Conservation (phyloP, 192 early-diverging fungal species). For the Piromyces finnis region DNA sequence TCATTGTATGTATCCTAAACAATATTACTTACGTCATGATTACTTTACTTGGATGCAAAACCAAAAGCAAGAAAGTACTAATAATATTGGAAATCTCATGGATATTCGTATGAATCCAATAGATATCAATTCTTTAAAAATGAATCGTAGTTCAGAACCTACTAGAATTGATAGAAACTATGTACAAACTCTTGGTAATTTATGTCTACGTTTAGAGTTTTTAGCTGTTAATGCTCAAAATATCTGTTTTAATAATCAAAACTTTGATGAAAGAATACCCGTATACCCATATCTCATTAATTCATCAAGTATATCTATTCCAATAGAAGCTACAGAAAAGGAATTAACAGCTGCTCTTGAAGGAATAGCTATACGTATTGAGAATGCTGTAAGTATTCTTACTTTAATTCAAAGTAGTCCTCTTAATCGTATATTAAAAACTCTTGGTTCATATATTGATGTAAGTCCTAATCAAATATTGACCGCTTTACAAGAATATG, state of each 20-base stretch:
- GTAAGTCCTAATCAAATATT: slow-evolving; percentile 39
- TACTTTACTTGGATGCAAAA: slow-evolving; percentile 12
- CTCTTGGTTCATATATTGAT: slow-evolving; percentile 33
- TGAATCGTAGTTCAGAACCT: background rate
- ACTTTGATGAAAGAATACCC: slow-evolving; percentile 1
- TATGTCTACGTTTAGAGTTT: slow-evolving; percentile 40
- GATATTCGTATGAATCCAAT: background rate
- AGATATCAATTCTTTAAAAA: no score
- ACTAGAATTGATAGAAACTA: slow-evolving; percentile 18
- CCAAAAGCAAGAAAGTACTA: slow-evolving; percentile 3
- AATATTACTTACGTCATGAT: slow-evolving; percentile 6
- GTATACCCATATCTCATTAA: slow-evolving; percentile 2
- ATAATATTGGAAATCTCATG: background rate
- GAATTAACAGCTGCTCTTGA: slow-evolving; percentile 4
- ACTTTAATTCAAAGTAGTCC: slow-evolving; percentile 28
- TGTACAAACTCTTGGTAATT: slow-evolving; percentile 20
- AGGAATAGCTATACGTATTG: background rate
- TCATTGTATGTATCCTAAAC: slow-evolving; percentile 34
- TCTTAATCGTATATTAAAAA: slow-evolving; percentile 33
- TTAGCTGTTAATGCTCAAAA: slow-evolving; percentile 15
- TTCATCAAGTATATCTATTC: slow-evolving; percentile 15
- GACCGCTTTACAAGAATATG: slow-evolving; percentile 24
- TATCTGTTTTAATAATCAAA: slow-evolving; percentile 6
- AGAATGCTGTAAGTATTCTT: slow-evolving; percentile 45
- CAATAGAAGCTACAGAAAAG: slow-evolving; percentile 23